Evolutionary conservation across 176 grass and related monocot genomes (phyloP).

Genomic region (Dendrocalamus sinicus): DNA sequence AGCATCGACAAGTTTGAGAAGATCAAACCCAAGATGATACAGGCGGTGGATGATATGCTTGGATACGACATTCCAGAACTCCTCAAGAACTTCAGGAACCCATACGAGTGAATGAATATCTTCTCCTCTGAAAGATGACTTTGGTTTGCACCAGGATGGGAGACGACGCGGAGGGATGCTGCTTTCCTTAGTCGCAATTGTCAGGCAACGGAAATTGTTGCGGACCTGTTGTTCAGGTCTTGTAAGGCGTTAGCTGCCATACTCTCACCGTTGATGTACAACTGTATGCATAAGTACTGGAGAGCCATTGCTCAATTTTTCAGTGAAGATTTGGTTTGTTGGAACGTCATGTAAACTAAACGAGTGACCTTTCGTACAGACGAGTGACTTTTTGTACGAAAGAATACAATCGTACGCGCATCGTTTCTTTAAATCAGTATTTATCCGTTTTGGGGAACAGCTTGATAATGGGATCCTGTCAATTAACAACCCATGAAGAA

Average conservation of each 20-base stretch:
- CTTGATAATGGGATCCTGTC: background rate
- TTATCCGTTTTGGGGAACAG: slow-evolving; percentile 15
- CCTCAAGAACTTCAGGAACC: slow-evolving; percentile 86
- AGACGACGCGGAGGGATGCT: background rate
- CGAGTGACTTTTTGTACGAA: background rate
- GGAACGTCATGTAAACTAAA: slow-evolving; percentile 5
- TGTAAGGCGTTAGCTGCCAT: background rate
- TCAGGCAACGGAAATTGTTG: background rate
- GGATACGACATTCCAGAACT: slow-evolving; percentile 93
- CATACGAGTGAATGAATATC: slow-evolving; percentile 61
- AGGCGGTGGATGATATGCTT: slow-evolving; percentile 92
- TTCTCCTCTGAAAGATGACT: background rate
- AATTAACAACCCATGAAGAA: background rate
- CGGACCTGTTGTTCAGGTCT: background rate
- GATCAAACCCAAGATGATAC: slow-evolving; percentile 94
- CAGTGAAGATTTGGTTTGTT: background rate
- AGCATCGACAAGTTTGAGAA: slow-evolving; percentile 95
- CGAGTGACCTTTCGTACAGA: background rate
- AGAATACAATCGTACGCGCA: background rate
- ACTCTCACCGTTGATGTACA: slow-evolving; percentile 27
- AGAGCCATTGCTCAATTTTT: slow-evolving; percentile 23
- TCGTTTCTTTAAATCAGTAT: background rate
- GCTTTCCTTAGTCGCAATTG: background rate
- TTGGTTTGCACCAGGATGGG: slow-evolving; percentile 2
- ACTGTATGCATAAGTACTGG: slow-evolving; percentile 32